These are phyloP conservation scores for Macrotyloma uniflorum DNA, from an alignment of 306 rosid genomes.

Conservation along the genomic window DNA sequence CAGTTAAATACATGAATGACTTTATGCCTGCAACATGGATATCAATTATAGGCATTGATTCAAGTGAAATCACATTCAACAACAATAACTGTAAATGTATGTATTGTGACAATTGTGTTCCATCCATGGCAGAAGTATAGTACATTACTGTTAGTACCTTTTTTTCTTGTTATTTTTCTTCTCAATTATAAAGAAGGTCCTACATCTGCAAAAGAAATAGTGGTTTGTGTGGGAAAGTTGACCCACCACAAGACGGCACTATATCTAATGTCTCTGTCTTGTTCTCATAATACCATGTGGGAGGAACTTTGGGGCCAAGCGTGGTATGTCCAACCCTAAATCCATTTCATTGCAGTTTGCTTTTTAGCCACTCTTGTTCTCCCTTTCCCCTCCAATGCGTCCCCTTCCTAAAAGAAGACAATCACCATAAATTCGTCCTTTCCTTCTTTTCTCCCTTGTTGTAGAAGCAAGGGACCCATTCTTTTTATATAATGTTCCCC, in stretches of 20 bases:
- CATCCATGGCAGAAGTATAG: not conserved
- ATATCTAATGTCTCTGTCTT: conserved; percentile 40
- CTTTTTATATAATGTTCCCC: not conserved
- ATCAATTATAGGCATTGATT: too few species aligned
- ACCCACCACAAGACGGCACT: conserved; percentile 41
- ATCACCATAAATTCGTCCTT: not conserved
- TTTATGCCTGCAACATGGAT: too few species aligned
- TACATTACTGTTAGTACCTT: not conserved
- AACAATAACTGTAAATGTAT: not conserved
- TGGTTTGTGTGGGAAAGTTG: not conserved
- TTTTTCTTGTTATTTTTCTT: not conserved
- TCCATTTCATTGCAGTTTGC: conserved; percentile 41
- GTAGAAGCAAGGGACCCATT: conserved; percentile 28
- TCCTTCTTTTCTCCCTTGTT: not conserved
- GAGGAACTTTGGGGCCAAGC: conserved; percentile 45
- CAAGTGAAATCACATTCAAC: not conserved
- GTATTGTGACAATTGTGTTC: not conserved
- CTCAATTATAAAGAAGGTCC: conserved; percentile 32
- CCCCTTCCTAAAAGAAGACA: conserved; percentile 33
- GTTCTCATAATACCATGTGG: conserved; percentile 40
- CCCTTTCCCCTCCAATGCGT: conserved; percentile 41
- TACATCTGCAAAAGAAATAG: conserved; percentile 23
- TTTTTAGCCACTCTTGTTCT: conserved; percentile 66
- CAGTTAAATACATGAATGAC: too few species aligned
- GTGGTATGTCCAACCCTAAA: conserved; percentile 43